Percentiles rank a stretch among this genome's conserved stretches.
Evolutionary conservation across 768 basidiomycete genomes (phyloP).

Genomic region (Suillus cothurnatus): DNA sequence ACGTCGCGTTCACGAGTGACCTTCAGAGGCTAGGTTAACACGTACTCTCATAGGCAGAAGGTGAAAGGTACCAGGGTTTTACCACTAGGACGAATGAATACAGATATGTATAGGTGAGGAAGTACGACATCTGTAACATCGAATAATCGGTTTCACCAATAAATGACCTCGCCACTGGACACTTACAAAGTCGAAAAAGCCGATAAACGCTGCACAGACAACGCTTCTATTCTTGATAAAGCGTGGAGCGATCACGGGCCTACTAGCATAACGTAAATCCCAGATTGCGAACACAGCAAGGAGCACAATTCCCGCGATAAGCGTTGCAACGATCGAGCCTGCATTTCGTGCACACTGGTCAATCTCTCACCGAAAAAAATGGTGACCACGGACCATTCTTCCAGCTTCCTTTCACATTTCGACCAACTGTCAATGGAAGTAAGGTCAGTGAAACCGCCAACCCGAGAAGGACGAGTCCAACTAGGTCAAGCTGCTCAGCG

Average conservation of each 20-base stretch:
- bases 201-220: slow-evolving; percentile 58
- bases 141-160: background rate
- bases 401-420: slow-evolving; percentile 43
- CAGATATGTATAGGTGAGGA: slow-evolving; percentile 72
- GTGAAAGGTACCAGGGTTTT: slow-evolving; percentile 44
- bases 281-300: slow-evolving; percentile 47
- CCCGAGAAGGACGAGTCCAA: slow-evolving; percentile 55
- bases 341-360: slow-evolving; percentile 13
- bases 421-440: slow-evolving; percentile 54
- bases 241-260: slow-evolving; percentile 61
- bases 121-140: slow-evolving; percentile 54
- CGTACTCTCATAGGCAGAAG: background rate
- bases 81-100: slow-evolving; percentile 66
- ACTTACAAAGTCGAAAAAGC: slow-evolving; percentile 63
- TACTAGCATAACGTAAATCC: slow-evolving; percentile 52
- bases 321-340: slow-evolving; percentile 56
- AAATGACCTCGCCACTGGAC: background rate
- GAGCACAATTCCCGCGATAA: slow-evolving; percentile 47
- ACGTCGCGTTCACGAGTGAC: slow-evolving; percentile 57
- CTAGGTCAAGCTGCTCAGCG: slow-evolving; percentile 44
- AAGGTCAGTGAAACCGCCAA: slow-evolving; percentile 52
- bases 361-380: background rate
- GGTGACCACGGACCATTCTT: slow-evolving; percentile 43
- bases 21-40: slow-evolving; percentile 34
- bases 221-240: slow-evolving; percentile 64